Evolutionary conservation across 352 stramenopile species (phyloP), one percentile per base, ranked within the genome.

Genomic region (Phytophthora kernoviae): DNA sequence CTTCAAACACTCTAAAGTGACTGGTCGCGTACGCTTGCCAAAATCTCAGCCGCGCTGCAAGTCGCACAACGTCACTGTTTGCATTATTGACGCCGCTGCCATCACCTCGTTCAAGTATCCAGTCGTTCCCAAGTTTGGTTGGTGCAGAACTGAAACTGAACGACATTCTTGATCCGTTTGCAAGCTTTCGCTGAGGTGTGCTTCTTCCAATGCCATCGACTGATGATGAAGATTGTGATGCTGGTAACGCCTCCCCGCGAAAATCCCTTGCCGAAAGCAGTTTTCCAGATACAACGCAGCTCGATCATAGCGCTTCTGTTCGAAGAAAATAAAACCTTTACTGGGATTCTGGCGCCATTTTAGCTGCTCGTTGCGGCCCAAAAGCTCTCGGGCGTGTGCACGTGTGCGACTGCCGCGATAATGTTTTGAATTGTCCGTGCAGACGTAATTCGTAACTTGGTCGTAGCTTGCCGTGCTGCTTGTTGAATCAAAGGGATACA

Each of bases 11-110:
- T 11, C 71, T 59, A 12, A 77, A 84, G 33, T 89, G 79, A 26
- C 75, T 79, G 12, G 82, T 54, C 6, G 75, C 77, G 45, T 87
- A 91, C 12, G 65, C 65, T 20, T 79, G 65, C 79, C 81, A 91
- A 26, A 91, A 88, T 39, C 64, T 26, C 14, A 86, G 65, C 37
- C 72, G 68, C 17, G 34, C 37, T 39, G 47, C 47, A 22, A 64
- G 30, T 18, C 24, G 40, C 22, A 24, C 33, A 54, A 26, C 39
- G n/a, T 58, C 34, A 53, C 37, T 32, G 17, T 14, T 41, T 26
- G 17, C 15, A 36, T 58, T n/a, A 33, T 15, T 21, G 5, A n/a
- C 9, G 9, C 24, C 39, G 22, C 6, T 17, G 34, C 7, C 26
- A 37, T 44, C 18, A 43, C 65, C 43, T n/a, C 22, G 41, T 2